Base-by-base conservation (phyloP, 2,329 filamentous ascomycete species). In the Endoconidiophora laricicola region DNA sequence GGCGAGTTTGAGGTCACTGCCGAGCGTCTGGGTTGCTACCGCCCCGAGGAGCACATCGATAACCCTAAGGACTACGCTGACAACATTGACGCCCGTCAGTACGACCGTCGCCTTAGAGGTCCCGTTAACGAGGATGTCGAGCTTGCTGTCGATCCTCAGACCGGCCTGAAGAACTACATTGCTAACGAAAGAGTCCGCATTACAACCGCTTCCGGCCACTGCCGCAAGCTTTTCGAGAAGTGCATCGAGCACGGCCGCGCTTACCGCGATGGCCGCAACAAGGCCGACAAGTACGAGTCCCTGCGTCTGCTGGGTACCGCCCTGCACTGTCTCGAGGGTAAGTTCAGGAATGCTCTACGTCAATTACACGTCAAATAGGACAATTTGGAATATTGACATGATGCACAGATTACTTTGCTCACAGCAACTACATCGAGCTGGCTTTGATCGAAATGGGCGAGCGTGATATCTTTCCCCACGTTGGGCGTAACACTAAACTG, bases 81-180 rank as follows among this genome's bases (percentile, higher is more conserved):
- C 62, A 93, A 93, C 57, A 62, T 79, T 52, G 88, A 95, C 66
- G 87, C 88, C 45, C 78, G 83, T 39, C 72, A 83, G 56, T 94
- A 91, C 61, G 83, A 95, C 61, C 70, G 64, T 49, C 80, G 85
- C 56, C 79, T 95, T 47, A 82, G 90, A 60, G 86, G 80, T 1
- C 86, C 85, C 0, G 71, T 96, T 43, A 76, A 94, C 56, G 86
- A 93, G 67, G 60, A 71, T 23, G 73, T 77, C 46, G 90, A 95
- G 67, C 73, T 95, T 36, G 76, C 74, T 43, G 74, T 96, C 58
- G 86, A 96, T 58, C 73, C 76, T 2, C 68, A 77, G 49, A 81
- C 80, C 4, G 83, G 83, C 57, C 71, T 94, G 66, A 96, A 96
- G 69, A 91, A 88, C 63, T 95, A 95, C 66, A 95, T 95, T 63